Evolutionary conservation across 2,329 filamentous ascomycete species (phyloP).

Genomic region (Neodidymelliopsis sp.): DNA sequence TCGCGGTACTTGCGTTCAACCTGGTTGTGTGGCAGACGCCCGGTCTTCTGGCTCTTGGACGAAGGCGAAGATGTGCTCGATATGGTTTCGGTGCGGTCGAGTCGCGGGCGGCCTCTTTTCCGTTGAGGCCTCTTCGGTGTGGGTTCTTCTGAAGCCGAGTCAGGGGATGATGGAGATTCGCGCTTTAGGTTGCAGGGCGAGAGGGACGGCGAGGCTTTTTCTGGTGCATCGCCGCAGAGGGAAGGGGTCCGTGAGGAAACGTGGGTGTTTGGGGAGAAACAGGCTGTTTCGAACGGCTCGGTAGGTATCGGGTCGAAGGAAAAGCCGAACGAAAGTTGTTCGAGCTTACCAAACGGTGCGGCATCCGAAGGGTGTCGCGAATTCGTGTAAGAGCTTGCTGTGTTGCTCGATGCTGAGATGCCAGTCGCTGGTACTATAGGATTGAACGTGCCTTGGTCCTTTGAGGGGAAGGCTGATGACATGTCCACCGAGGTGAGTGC

Average conservation of each 20-base stretch:
- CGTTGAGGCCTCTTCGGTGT: constrained; percentile 36
- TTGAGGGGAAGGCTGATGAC: constrained; percentile 23
- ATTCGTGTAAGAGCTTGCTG: constrained; percentile 15
- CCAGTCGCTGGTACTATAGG: constrained; percentile 25
- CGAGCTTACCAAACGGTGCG: constrained; percentile 31
- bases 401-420: constrained; percentile 19
- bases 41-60: constrained; percentile 27
- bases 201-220: constrained; percentile 30
- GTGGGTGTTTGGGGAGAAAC: constrained; percentile 27
- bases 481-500: constrained; percentile 35
- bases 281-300: constrained; percentile 23
- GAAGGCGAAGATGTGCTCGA: constrained; percentile 26
- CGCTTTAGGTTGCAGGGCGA: constrained; percentile 42
- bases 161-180: constrained; percentile 35
- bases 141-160: constrained; percentile 28
- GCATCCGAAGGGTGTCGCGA: constrained; percentile 28
- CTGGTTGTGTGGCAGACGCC: constrained; percentile 47
- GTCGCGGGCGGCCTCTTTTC: constrained; percentile 43
- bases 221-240: constrained; percentile 41
- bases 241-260: constrained; percentile 41
- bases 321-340: constrained; percentile 26
- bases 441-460: constrained; percentile 25
- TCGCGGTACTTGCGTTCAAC: constrained; percentile 38
- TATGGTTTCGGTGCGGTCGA: constrained; percentile 33
- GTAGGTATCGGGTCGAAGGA: constrained; percentile 27